phyloP scores from a whole-genome alignment of 2,329 filamentous ascomycete species.

The Talaromyces verruculosus region DNA sequence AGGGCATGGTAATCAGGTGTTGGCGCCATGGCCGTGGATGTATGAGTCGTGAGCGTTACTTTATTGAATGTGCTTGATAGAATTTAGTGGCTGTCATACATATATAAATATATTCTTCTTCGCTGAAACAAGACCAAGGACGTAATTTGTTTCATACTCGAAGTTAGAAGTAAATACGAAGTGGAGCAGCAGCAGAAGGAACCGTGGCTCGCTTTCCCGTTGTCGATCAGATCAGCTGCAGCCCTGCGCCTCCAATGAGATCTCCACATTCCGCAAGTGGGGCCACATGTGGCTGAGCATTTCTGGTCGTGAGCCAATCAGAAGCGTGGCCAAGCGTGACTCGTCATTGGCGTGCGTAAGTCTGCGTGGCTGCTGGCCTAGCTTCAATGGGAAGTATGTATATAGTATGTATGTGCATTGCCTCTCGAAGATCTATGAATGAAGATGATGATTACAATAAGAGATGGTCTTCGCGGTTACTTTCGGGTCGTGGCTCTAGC shows the following conservation, averaged over 20 bases:
- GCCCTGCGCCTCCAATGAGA: constrained; percentile 16
- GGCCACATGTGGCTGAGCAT: background rate
- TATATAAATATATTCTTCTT: background rate
- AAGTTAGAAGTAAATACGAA: constrained; percentile 5
- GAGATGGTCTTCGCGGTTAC: background rate
- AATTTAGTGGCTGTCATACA: background rate
- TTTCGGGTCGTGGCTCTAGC: background rate
- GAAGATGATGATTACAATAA: background rate
- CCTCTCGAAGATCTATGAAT: background rate
- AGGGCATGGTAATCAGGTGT: background rate
- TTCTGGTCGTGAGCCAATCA: constrained; percentile 11
- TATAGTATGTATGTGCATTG: constrained; percentile 1
- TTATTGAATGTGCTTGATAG: background rate
- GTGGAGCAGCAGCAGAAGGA: constrained; percentile 5
- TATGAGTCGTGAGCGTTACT: background rate
- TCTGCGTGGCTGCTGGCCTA: background rate
- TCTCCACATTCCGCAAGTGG: background rate
- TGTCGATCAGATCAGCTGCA: constrained; percentile 9
- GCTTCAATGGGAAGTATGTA: background rate
- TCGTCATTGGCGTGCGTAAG: constrained; percentile 8
- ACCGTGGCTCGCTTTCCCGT: constrained; percentile 4
- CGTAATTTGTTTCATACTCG: background rate
- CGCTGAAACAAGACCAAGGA: background rate
- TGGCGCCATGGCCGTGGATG: constrained; percentile 14
- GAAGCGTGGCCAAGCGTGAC: background rate